phyloP scores from a whole-genome alignment of 163 green algal genomes.

The Scenedesmus sp. region DNA sequence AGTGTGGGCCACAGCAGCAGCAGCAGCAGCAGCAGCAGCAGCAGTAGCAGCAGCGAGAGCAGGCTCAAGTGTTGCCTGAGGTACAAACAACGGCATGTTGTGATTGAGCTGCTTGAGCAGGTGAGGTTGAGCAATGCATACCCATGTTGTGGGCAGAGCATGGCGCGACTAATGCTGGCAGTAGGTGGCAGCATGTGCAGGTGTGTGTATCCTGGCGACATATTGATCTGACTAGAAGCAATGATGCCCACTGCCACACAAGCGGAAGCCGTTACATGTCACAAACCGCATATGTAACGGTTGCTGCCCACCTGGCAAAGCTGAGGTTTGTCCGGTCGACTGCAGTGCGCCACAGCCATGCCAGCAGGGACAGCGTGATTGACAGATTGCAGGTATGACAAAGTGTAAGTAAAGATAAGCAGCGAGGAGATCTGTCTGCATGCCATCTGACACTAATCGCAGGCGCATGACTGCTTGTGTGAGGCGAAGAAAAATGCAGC shows the following conservation, averaged over 20 bases:
- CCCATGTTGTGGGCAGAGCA: background rate
- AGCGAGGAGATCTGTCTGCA: background rate
- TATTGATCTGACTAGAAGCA: background rate
- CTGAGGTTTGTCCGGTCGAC: conserved; percentile 59
- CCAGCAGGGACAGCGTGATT: background rate
- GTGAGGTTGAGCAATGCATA: too few species aligned
- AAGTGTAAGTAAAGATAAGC: background rate
- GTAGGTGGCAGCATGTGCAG: background rate
- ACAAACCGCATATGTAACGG: background rate
- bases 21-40: too few species aligned
- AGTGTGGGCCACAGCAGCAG: too few species aligned
- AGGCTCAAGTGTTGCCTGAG: too few species aligned
- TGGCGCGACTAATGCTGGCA: background rate
- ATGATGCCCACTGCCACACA: background rate
- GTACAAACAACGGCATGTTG: too few species aligned
- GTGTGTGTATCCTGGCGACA: too few species aligned
- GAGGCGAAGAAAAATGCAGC: background rate
- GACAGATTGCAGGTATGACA: too few species aligned
- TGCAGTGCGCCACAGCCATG: background rate
- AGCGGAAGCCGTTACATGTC: background rate
- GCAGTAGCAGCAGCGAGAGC: too few species aligned
- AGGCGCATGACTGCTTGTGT: too few species aligned
- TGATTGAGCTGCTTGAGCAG: too few species aligned
- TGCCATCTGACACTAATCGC: too few species aligned
- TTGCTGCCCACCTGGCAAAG: conserved; percentile 53